Base-by-base conservation (phyloP, 805 yeast genomes). In the Saccharomycopsis sp. region DNA sequence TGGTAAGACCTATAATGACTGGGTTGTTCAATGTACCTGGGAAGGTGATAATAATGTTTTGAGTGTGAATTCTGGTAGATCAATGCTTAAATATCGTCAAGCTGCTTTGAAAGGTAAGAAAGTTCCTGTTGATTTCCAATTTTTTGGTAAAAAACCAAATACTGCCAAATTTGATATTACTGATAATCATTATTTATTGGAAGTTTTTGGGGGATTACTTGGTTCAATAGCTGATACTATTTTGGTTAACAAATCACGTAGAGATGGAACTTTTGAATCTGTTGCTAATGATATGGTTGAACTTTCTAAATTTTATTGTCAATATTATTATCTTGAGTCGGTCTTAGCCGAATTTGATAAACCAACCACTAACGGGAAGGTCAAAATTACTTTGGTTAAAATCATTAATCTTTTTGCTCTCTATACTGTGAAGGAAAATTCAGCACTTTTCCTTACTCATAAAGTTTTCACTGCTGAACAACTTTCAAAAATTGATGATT, bases 21-120 rank as follows among this genome's bases (percentile, higher is more conserved):
- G 94, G 85, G 95, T 83, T n/a, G 96, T 88, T 31, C 96, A 88
- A 64, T 87, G 95, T 62, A 88, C 96, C 15, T 88, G 96, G 96
- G 96, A 88, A 66, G 96, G 96, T 60, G 96, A 88, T 61, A 88
- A 88, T 66, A 87, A 78, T 54, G 80, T 88, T 33, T 68, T 88
- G 49, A 82, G 87, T 2, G 75, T 85, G 60, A 79, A 86, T 40
- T 74, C 86, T 44, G 96, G 95, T 43, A 78, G 89, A 58, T 75
- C 92, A 21, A 64, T 66, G 31, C 51, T 66, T 39, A 66, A 66
- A 49, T 65, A 65, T 48, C 63, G 63, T 46, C 55, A 57, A 34
- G 65, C 60, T 41, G 52, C 63, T 18, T 52, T 56, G 14, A 58
- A 56, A 42, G 67, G 67, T 38, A 52, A 48, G 21, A 52, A 54